Conservation (phyloP, 75 land plant genomes). For the Azolla pinnata region DNA sequence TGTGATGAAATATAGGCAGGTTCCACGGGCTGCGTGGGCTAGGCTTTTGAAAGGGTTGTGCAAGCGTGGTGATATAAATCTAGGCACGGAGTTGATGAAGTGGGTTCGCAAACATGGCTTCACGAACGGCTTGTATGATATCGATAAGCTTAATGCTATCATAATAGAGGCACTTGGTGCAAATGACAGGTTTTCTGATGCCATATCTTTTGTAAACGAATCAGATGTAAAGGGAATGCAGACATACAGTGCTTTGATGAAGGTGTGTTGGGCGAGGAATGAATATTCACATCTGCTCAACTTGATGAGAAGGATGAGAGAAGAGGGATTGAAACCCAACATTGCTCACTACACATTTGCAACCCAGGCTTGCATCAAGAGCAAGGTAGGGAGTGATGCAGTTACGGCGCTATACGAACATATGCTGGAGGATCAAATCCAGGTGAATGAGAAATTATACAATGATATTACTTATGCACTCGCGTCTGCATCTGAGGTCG, state of each 20-base stretch:
- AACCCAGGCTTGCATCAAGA: slow-evolving; percentile 56
- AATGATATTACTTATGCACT: slow-evolving; percentile 61
- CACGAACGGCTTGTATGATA: slow-evolving; percentile 36
- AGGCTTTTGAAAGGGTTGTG: slow-evolving; percentile 45
- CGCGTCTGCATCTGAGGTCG: slow-evolving; percentile 45
- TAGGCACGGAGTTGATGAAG: slow-evolving; percentile 47
- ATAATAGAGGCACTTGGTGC: slow-evolving; percentile 60
- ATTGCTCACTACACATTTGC: slow-evolving; percentile 45
- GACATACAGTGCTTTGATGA: slow-evolving; percentile 66
- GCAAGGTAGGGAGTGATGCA: slow-evolving; percentile 25
- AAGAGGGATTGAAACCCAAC: slow-evolving; percentile 55
- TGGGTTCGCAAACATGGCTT: slow-evolving; percentile 56
- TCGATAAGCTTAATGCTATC: slow-evolving; percentile 61
- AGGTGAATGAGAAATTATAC: slow-evolving; percentile 50
- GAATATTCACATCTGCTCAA: slow-evolving; percentile 49
- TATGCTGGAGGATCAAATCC: slow-evolving; percentile 41
- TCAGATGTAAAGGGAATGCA: slow-evolving; percentile 37
- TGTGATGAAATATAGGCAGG: slow-evolving; percentile 47
- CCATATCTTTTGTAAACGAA: slow-evolving; percentile 40
- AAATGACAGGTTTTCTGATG: slow-evolving; percentile 35
- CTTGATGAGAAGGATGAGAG: slow-evolving; percentile 49
- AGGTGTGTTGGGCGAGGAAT: slow-evolving; percentile 46
- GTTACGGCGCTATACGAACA: slow-evolving; percentile 36
- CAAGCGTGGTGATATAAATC: slow-evolving; percentile 19
- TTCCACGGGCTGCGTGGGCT: slow-evolving; percentile 61